Evolutionary conservation across 225 moss, liverwort and hornwort species (phyloP), one percentile per base, ranked within the genome.

Genomic region (Physcomitrium patens): DNA sequence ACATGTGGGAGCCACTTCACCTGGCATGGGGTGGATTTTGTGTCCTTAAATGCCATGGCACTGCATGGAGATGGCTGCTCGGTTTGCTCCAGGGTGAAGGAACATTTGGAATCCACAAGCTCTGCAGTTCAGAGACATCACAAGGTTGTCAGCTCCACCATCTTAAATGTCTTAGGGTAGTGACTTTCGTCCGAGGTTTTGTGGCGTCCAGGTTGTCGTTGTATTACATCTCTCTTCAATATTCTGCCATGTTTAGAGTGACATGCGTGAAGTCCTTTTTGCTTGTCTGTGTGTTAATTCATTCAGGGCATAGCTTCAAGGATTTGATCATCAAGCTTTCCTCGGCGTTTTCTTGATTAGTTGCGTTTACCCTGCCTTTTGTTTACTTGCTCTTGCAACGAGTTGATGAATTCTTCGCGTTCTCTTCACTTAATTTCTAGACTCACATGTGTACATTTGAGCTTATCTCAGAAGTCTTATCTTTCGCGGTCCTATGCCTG

Each of bases 11-110:
- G 84, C 51, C 70, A 51, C 41, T 82, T 80, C 57, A 62, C 46
- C 13, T 80, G 84, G 86, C 72, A 76, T 7, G 79, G 81, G 28
- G 67, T 89, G 23, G 69, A 70, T 12, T 89, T 86, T 62, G 42
- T 89, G 26, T 84, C 86, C 8, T 59, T 89, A 15, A 89, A 89
- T 46, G 89, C 89, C 0, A 89, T 89, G 89, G 84, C 84, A 26
- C 70, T 89, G 48, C 69, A 79, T 26, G 74, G 74, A 24, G 77
- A 86, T 13, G 78, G 65, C 51, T 80, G 85, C 76, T 53, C 73
- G 11, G 52, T 69, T 12, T 88, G 85, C 66, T 69, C 84, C 18
- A 60, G 26, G 52, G 75, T 76, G 41, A 79, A 83, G 71, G 57
- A 71, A 16, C 22, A 42, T 18, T 45, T 82, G 12, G 69, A 74